Evolutionary conservation across 208 protist genomes (phyloP).

Genomic region (Leishmania turanica): DNA sequence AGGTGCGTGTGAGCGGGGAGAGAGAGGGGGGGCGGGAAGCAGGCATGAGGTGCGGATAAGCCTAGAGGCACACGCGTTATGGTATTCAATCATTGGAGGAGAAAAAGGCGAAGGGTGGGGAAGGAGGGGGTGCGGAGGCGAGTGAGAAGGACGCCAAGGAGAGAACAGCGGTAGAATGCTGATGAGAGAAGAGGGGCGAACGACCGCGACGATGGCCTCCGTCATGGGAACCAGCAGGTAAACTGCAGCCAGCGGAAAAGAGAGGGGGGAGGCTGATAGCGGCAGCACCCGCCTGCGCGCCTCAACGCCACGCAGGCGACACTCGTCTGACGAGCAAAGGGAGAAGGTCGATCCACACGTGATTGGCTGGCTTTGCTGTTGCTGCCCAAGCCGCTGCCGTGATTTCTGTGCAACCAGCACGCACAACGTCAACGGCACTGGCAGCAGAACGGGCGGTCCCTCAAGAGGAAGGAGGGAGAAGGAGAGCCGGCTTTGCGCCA

Average conservation of each 20-base stretch:
- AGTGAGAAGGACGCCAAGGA: constrained; percentile 2
- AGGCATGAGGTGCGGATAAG: neutral
- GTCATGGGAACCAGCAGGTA: neutral
- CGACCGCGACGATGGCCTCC: neutral
- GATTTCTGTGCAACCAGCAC: neutral
- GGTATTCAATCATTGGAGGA: neutral
- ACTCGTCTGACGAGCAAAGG: neutral
- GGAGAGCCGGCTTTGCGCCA: neutral
- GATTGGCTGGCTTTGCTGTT: neutral
- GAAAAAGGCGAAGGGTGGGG: neutral
- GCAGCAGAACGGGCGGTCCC: neutral
- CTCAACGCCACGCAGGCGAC: neutral
- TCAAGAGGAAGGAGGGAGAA: neutral
- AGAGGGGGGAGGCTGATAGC: neutral
- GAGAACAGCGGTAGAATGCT: neutral
- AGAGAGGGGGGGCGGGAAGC: neutral
- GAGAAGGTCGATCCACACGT: neutral
- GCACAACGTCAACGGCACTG: neutral
- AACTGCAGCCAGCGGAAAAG: neutral
- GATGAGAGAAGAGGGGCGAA: neutral
- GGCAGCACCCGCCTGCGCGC: neutral
- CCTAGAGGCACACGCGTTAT: neutral
- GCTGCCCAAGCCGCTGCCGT: neutral
- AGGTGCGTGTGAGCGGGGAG: neutral
- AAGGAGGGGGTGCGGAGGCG: neutral